Conservation (phyloP, 164 flowering plant genomes). For the Liriodendron chinense region DNA sequence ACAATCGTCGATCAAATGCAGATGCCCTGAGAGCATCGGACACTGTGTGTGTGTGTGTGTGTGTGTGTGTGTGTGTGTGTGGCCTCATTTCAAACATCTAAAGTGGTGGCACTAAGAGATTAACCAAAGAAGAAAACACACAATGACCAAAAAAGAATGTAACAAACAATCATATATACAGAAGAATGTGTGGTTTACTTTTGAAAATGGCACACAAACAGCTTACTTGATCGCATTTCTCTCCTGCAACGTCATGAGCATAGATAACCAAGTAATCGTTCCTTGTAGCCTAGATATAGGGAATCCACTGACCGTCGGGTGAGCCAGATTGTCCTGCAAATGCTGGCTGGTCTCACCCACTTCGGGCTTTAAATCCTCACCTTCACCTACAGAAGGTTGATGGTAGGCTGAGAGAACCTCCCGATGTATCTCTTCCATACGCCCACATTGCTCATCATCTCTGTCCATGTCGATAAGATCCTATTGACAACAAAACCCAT, state of each 20-base stretch:
- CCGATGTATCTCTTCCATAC: conserved; percentile 53
- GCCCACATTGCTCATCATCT: conserved; percentile 57
- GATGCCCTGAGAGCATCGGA: too few relatives aligned
- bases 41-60: too few relatives aligned
- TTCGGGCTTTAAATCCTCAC: conserved; percentile 6
- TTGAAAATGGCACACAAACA: background rate
- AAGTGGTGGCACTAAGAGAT: too few relatives aligned
- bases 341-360: conserved; percentile 9
- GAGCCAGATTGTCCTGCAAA: conserved; percentile 26
- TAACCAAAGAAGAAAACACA: too few relatives aligned
- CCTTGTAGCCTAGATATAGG: conserved; percentile 19
- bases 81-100: too few relatives aligned
- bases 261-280: conserved; percentile 23
- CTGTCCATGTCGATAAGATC: conserved; percentile 80
- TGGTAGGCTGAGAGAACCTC: conserved; percentile 52
- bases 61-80: too few relatives aligned
- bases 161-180: too few relatives aligned
- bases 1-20: too few relatives aligned
- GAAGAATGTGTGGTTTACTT: too few relatives aligned
- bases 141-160: too few relatives aligned
- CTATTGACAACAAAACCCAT: conserved; percentile 27
- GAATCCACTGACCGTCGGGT: conserved; percentile 11
- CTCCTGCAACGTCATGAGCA: conserved; percentile 23
- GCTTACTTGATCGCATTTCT: background rate
- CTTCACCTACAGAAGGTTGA: conserved; percentile 30